A percentile compares a stretch with the other conserved stretches of the same genome.
These are phyloP conservation scores for Aspergillus clavatus DNA, from an alignment of 2,329 filamentous ascomycete species.

Conservation along the genomic window DNA sequence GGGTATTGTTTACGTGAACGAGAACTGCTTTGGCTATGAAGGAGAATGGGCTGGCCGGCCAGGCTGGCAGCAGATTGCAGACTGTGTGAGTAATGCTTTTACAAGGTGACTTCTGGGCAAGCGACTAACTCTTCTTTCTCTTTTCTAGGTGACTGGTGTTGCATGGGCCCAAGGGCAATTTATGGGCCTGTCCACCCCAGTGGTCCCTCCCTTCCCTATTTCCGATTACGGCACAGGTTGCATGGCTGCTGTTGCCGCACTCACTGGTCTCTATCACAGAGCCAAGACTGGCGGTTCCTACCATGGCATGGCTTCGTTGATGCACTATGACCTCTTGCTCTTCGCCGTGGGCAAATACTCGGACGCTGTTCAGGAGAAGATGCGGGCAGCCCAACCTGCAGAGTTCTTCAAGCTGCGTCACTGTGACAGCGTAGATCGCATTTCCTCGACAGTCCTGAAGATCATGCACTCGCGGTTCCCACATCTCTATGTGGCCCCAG, in stretches of 20 bases:
- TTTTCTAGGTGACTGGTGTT: constrained; percentile 37
- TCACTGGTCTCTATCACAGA: constrained; percentile 60
- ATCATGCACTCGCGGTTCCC: constrained; percentile 52
- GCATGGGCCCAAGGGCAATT: constrained; percentile 42
- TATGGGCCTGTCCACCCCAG: constrained; percentile 36
- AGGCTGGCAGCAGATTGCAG: constrained; percentile 69
- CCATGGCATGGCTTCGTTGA: constrained; percentile 58
- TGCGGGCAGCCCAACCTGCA: constrained; percentile 47
- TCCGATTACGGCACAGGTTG: constrained; percentile 66
- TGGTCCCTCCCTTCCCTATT: constrained; percentile 49
- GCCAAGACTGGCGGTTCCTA: constrained; percentile 62
- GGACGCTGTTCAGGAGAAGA: constrained; percentile 47
- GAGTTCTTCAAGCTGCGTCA: constrained; percentile 57
- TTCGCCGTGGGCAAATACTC: constrained; percentile 58
- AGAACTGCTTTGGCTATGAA: constrained; percentile 65
- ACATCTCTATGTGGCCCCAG: constrained; percentile 46
- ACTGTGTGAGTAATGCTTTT: constrained; percentile 50
- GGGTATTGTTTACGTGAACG: constrained; percentile 63
- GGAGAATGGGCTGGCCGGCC: constrained; percentile 59
- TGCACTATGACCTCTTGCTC: constrained; percentile 65
- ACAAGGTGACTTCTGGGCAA: not conserved
- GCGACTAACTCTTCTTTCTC: no score
- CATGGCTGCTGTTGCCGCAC: constrained; percentile 63
- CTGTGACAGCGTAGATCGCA: constrained; percentile 61
- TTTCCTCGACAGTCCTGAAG: constrained; percentile 55